These are phyloP conservation scores for Aspergillus fumigatus DNA, from an alignment of 2,329 filamentous ascomycete species.

Conservation along the genomic window DNA sequence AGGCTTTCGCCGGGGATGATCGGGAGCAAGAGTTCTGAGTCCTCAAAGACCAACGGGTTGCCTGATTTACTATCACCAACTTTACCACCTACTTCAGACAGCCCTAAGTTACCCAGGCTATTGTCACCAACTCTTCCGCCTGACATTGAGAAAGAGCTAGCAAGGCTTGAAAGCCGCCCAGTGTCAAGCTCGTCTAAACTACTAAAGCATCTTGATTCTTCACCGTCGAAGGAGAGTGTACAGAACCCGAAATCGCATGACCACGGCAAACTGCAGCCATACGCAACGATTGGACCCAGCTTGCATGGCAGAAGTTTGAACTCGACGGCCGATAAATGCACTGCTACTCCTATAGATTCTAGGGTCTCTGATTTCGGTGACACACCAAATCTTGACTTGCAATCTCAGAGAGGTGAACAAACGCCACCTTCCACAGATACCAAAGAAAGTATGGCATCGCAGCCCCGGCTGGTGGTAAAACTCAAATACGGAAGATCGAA, in stretches of 20 bases:
- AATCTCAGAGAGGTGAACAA: conserved; percentile 3
- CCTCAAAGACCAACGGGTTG: conserved; percentile 23
- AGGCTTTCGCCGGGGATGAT: conserved; percentile 38
- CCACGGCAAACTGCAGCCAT: conserved; percentile 12
- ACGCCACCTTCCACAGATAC: conserved; percentile 1
- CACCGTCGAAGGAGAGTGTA: conserved; percentile 16
- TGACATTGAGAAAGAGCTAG: conserved; percentile 51
- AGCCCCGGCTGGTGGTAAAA: conserved; percentile 41
- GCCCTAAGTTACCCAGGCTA: conserved; percentile 45
- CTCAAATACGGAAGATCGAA: conserved; percentile 50
- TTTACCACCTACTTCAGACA: conserved; percentile 39
- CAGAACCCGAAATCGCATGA: conserved; percentile 13
- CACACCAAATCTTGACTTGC: conserved; percentile 4
- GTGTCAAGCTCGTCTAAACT: conserved; percentile 13
- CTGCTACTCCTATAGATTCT: conserved; percentile 6
- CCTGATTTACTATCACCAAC: conserved; percentile 38
- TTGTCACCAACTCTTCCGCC: conserved; percentile 57
- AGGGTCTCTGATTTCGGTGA: conserved; percentile 5
- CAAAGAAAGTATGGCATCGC: conserved; percentile 11
- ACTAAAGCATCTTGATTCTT: conserved; percentile 14
- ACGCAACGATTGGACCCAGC: conserved; percentile 15
- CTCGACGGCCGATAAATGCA: conserved; percentile 8
- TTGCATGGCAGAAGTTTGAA: conserved; percentile 7
- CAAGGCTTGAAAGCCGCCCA: conserved; percentile 34
- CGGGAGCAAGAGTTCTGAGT: conserved; percentile 19